Evolutionary conservation across 176 grass and related monocot species (phyloP).

Genomic region (Areca catechu): DNA sequence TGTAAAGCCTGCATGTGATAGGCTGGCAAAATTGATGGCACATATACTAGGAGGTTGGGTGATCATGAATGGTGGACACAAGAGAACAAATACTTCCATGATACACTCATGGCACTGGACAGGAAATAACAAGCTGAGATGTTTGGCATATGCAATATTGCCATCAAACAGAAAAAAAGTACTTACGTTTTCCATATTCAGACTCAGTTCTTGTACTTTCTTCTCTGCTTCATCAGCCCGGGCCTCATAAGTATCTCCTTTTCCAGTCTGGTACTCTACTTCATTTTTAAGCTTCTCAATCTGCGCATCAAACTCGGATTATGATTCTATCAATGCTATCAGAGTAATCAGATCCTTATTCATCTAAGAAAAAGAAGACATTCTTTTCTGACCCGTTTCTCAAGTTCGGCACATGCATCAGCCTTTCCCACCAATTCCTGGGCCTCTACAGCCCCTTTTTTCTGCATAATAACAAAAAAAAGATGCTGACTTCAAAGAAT

Average conservation of each 20-base stretch:
- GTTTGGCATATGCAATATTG: too few relatives aligned
- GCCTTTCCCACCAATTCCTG: conserved; percentile 1
- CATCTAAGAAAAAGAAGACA: too few relatives aligned
- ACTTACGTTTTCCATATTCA: conserved; percentile 41
- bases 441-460: conserved; percentile 7
- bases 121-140: too few relatives aligned
- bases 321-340: too few relatives aligned
- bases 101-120: too few relatives aligned
- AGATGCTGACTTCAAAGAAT: too few relatives aligned
- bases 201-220: conserved; percentile 19
- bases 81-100: too few relatives aligned
- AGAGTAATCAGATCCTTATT: too few relatives aligned
- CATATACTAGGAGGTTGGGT: too few relatives aligned
- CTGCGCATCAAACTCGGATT: conserved; percentile 8
- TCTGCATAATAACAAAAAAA: not conserved
- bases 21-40: too few relatives aligned
- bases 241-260: conserved; percentile 37
- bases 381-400: not conserved
- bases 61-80: too few relatives aligned
- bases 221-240: conserved; percentile 29
- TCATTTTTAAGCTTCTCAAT: conserved; percentile 41
- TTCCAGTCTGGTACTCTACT: conserved; percentile 33
- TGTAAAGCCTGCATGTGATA: too few relatives aligned
- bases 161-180: not conserved
- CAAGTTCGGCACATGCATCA: conserved; percentile 5